Evolutionary conservation across 257 asterid species (phyloP), one percentile per base, ranked within the genome.

Genomic region (Henckelia pumila): DNA sequence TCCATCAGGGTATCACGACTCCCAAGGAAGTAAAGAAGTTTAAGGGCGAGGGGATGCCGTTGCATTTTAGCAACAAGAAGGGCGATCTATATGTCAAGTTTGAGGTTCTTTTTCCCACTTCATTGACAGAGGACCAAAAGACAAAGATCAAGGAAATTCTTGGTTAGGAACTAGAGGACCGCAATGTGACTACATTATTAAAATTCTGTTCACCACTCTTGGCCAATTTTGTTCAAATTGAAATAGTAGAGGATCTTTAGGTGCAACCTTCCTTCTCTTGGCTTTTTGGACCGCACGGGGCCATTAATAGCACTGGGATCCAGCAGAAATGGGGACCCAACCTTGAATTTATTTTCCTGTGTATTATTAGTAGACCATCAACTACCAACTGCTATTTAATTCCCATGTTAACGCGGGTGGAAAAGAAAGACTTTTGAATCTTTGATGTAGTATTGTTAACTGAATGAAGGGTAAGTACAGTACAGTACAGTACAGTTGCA

Each of bases 1-100:
- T 66, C 53, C 8, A 44, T 37, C 83, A 92, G 99, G 96, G 83
- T 68, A 80, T 93, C 69, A 93, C 96, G 17, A 88, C 83, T 64
- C 97, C 99, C 0, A 90, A 93, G 80, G 89, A 93, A 77, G 92
- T 90, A 72, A 90, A 82, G 85, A 90, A 86, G 79, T 84, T 84
- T 64, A 88, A 86, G 79, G 91, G 95, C 21, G 91, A 93, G 84
- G 99, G 99, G 29, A 93, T 93, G 97, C 97, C 96, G 4, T 68
- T 86, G 26, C 96, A 90, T 75, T 85, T 75, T 47, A 88, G 84
- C 63, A 85, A 93, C 88, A 90, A 86, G 86, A 90, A 86, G 78
- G 99, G 99, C 7, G 95, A 90, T 75, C 68, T 93, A 24, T 83
- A 85, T 7, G 88, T 93, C 58, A 77, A 82, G 7, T 93, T 93